These are phyloP conservation scores for Pichia sp. DNA, from an alignment of 1,139 yeast species.

Conservation along the genomic window DNA sequence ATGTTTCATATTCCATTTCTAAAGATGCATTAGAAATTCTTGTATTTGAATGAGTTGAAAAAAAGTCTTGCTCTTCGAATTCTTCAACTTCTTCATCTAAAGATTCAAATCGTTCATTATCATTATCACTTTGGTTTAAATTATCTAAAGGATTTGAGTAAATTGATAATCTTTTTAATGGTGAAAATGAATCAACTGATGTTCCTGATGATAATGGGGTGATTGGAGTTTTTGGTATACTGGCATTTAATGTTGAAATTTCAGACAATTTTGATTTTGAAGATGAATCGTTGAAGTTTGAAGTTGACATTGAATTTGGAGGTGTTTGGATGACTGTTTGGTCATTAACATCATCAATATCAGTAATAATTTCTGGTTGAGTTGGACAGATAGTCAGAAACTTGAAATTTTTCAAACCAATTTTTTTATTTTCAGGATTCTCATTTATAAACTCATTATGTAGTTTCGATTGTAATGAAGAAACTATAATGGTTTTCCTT, in stretches of 20 bases:
- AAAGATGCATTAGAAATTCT: not conserved
- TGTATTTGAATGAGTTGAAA: not conserved
- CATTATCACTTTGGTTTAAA: not conserved
- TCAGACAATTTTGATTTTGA: not conserved
- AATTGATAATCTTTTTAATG: not conserved
- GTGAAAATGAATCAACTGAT: not conserved
- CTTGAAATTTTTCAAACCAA: conserved; percentile 5
- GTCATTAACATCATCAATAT: not conserved
- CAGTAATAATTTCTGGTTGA: not conserved
- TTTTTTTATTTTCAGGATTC: conserved; percentile 1
- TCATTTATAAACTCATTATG: conserved; percentile 15
- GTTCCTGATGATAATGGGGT: not conserved
- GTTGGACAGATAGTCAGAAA: conserved; percentile 1
- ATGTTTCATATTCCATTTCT: conserved; percentile 11
- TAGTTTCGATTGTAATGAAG: conserved; percentile 11
- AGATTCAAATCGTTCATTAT: not conserved
- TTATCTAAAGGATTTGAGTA: not conserved
- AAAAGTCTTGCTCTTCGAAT: not conserved
- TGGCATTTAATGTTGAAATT: not conserved
- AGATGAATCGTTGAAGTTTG: not conserved
- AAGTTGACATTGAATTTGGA: not conserved
- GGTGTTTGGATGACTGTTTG: not conserved
- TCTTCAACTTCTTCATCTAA: not conserved
- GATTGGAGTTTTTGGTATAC: not conserved
- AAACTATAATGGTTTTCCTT: conserved; percentile 22